Base-by-base conservation (phyloP, 2,329 filamentous ascomycete species). In the Pyricularia sp. region DNA sequence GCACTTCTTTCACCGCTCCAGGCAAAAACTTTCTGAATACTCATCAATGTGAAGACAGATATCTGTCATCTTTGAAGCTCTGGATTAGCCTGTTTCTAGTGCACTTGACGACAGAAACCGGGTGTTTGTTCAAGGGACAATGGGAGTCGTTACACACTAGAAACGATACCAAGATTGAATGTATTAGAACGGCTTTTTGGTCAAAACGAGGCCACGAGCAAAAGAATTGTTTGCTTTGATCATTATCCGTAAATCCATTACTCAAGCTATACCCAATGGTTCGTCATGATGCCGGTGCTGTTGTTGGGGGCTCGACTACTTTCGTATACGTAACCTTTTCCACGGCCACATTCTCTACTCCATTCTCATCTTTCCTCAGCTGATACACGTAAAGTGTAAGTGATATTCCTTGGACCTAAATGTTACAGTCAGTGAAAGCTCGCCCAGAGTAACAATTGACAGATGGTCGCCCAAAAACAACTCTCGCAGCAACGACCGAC, bases 341-440 rank as follows among this genome's bases (percentile, higher is more conserved):
- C 57, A 93, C 90, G 19, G 88, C 88, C 60, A 93, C 89, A 66
- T 88, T 91, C 75, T 93, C 89, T 44, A 84, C 84, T 19, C 90
- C 90, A 69, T 89, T 87, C 65, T 84, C 86, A 70, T 91, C 89
- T 73, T 88, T 91, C 74, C 88, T 85, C 72, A 93, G 76, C 75
- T 93, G 89, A 74, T 97, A 97, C 64, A 97, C 93, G 75, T 97
- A 97, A 62, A 97, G 82, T 66, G 96, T 96, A 69, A 97, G 83
- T 19, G 96, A 96, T 74, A 97, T 96, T 35, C 93, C 93, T 84
- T 97, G 93, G 44, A 96, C 91, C 91, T 96, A 70, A 67, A n/a
- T 53, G 53, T 63, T 66, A 74, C 60, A 74, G 71, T 31, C 55
- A 59, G 55, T 28, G 19, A 57, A 57, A 57, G n/a, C 40, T n/a